Evolutionary conservation across 2,329 filamentous ascomycete genomes (phyloP).

Genomic region (Trichoderma lentiforme): DNA sequence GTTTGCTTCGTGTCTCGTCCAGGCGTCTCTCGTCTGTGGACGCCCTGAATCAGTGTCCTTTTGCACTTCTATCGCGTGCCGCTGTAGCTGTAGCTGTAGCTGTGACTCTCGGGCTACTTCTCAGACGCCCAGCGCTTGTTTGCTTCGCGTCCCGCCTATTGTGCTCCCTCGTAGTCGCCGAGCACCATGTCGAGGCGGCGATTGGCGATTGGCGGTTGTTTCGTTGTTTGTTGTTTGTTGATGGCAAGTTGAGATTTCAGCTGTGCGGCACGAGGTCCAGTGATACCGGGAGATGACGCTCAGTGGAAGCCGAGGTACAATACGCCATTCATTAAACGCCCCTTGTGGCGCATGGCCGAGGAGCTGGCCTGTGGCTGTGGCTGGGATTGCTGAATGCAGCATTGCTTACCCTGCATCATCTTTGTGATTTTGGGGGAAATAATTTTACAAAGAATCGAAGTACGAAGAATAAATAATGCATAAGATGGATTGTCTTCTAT

Average conservation of each 20-base stretch:
- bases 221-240: neutral
- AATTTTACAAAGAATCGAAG: neutral
- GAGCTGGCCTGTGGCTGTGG: neutral
- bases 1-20: neutral
- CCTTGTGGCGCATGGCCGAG: neutral
- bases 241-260: neutral
- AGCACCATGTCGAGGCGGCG: conserved; percentile 4
- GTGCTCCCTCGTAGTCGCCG: neutral
- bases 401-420: neutral
- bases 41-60: neutral
- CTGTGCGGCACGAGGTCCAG: conserved; percentile 6
- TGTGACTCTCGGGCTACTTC: neutral
- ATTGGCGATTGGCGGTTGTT: neutral
- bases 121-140: neutral
- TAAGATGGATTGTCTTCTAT: too few species aligned
- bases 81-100: neutral
- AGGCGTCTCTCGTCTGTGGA: neutral
- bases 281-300: conserved; percentile 5
- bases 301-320: conserved; percentile 4
- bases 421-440: neutral
- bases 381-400: too few species aligned
- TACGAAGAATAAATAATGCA: neutral
- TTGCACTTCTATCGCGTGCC: neutral
- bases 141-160: neutral
- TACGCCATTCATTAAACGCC: neutral